A percentile compares a stretch with the other conserved stretches of the same genome.
Evolutionary conservation across 352 stramenopile species (phyloP).

Genomic region (Phytopythium aichiense): DNA sequence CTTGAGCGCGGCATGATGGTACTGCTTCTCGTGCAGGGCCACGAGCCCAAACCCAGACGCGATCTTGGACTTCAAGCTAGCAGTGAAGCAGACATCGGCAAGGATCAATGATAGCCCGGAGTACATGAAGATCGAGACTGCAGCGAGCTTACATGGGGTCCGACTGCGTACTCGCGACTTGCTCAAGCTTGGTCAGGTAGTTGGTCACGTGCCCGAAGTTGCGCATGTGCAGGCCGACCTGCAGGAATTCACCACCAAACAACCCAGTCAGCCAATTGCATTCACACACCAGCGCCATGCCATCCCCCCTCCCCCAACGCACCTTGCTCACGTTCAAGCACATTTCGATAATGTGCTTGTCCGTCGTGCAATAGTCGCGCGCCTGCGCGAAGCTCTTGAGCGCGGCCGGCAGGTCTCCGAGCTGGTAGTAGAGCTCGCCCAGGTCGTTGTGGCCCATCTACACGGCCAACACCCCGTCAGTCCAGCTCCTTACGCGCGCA

Average conservation of each 20-base stretch:
- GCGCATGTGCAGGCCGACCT: conserved; percentile 79
- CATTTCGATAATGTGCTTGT: conserved; percentile 90
- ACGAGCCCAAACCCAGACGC: conserved; percentile 74
- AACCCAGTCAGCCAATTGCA: neutral
- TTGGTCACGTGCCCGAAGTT: conserved; percentile 85
- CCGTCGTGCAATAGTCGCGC: conserved; percentile 88
- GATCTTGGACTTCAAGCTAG: conserved; percentile 80
- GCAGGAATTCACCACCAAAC: neutral
- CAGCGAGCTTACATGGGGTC: conserved; percentile 50
- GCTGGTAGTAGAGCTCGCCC: conserved; percentile 84
- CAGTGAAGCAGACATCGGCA: neutral
- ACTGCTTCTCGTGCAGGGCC: conserved; percentile 77
- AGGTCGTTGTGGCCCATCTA: conserved; percentile 89
- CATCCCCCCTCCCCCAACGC: neutral
- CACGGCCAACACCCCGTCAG: neutral
- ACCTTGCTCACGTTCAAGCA: conserved; percentile 89
- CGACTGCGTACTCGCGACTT: conserved; percentile 60
- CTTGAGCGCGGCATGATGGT: conserved; percentile 66
- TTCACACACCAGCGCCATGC: neutral
- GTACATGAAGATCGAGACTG: neutral
- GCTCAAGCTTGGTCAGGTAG: conserved; percentile 85
- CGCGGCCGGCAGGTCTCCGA: conserved; percentile 67
- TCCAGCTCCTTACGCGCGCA: neutral
- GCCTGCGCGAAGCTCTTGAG: conserved; percentile 86
- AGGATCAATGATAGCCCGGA: neutral